These are phyloP conservation scores for Pestalotiopsis sp. DNA, from an alignment of 2,329 filamentous ascomycete species.

Conservation along the genomic window DNA sequence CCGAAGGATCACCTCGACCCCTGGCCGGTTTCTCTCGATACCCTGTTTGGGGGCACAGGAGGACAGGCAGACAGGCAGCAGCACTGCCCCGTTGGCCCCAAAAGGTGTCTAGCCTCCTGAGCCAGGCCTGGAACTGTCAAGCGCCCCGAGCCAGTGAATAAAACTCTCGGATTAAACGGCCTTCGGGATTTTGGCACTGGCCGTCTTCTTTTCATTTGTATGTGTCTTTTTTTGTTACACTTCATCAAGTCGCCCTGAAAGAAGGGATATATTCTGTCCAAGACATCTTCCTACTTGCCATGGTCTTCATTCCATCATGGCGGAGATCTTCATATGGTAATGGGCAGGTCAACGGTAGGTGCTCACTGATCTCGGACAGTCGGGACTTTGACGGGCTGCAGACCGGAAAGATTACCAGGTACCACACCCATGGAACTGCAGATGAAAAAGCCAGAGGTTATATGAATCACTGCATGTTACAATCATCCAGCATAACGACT, in stretches of 20 bases:
- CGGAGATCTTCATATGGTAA: neutral
- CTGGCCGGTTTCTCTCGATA: neutral
- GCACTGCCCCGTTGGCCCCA: neutral
- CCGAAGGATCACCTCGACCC: neutral
- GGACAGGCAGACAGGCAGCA: neutral
- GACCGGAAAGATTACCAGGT: neutral
- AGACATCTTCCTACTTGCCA: neutral
- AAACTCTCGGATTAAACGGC: neutral
- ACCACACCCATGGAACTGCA: too few relatives aligned
- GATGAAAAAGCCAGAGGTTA: too few relatives aligned
- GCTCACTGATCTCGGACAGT: neutral
- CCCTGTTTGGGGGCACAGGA: neutral
- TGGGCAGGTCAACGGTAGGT: neutral
- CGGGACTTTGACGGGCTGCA: neutral
- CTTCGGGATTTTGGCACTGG: neutral
- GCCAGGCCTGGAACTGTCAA: neutral
- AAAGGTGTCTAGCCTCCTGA: neutral
- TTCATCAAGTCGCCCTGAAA: too few relatives aligned
- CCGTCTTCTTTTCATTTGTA: neutral
- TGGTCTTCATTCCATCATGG: neutral
- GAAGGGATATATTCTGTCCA: too few relatives aligned
- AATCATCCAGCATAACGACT: too few relatives aligned
- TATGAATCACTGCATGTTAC: too few relatives aligned
- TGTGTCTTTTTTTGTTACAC: too few relatives aligned
- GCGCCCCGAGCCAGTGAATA: neutral